A percentile compares a stretch with the other conserved stretches of the same genome.
Conservation (phyloP, 768 basidiomycete species). For the Rhizopogon roseolus region DNA sequence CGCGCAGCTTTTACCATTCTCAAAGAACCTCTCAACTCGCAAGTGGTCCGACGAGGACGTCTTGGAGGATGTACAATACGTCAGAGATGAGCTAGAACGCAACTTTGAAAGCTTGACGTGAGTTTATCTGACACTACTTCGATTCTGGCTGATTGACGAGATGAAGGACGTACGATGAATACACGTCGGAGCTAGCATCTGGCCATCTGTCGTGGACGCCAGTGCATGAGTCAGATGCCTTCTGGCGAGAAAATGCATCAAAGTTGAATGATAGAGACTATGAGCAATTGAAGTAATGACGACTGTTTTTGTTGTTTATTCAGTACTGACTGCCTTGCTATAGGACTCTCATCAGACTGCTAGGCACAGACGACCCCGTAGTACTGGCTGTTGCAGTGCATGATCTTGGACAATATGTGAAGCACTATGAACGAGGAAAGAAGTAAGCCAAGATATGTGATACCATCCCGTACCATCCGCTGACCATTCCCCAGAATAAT, state of each 20-base stretch:
- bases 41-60: slow-evolving; percentile 98
- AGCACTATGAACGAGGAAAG: slow-evolving; percentile 87
- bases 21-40: slow-evolving; percentile 73
- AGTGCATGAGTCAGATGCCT: slow-evolving; percentile 92
- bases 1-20: slow-evolving; percentile 79
- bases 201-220: slow-evolving; percentile 95
- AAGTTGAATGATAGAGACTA: slow-evolving; percentile 83
- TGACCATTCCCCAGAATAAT: slow-evolving; percentile 47
- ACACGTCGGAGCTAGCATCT: slow-evolving; percentile 82
- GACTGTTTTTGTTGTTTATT: background rate
- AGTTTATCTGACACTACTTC: slow-evolving; percentile 19
- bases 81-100: slow-evolving; percentile 79
- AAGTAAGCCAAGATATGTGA: slow-evolving; percentile 48
- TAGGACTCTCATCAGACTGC: slow-evolving; percentile 70
- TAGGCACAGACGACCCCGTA: slow-evolving; percentile 62
- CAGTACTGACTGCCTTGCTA: background rate
- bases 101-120: slow-evolving; percentile 91
- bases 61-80: slow-evolving; percentile 83
- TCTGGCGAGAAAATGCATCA: slow-evolving; percentile 94
- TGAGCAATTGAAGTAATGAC: slow-evolving; percentile 73
- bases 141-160: background rate
- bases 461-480: background rate
- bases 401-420: slow-evolving; percentile 93
- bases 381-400: slow-evolving; percentile 91
- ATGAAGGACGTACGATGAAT: slow-evolving; percentile 91